Evolutionary conservation across 1,284 basidiomycete genomes (phyloP).

Genomic region (Ganoderma leucocontextum): DNA sequence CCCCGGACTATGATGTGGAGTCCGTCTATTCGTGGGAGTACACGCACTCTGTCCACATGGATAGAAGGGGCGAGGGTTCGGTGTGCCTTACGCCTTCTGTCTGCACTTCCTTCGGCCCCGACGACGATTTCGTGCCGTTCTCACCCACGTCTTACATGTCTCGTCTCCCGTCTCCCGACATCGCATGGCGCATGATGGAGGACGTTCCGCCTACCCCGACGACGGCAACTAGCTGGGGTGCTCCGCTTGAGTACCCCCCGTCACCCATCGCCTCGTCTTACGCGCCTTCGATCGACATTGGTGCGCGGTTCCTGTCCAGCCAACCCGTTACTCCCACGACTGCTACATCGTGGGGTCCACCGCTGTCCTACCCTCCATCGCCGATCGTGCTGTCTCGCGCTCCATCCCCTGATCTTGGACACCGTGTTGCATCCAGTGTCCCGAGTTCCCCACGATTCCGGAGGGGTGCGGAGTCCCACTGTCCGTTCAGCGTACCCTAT

Average conservation of each 20-base stretch:
- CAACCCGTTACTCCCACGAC: constrained; percentile 50
- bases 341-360: constrained; percentile 56
- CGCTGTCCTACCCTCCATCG: constrained; percentile 51
- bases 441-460: constrained; percentile 25
- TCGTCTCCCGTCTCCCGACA: constrained; percentile 49
- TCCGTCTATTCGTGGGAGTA: constrained; percentile 46
- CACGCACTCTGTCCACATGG: constrained; percentile 57
- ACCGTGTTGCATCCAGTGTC: constrained; percentile 28
- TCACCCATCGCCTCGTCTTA: constrained; percentile 45
- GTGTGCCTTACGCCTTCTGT: constrained; percentile 64
- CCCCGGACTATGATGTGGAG: constrained; percentile 52
- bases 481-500: background rate
- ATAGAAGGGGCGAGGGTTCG: constrained; percentile 61
- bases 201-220: constrained; percentile 55
- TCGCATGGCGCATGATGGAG: constrained; percentile 56
- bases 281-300: constrained; percentile 53
- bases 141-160: constrained; percentile 39
- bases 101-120: constrained; percentile 50
- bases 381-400: constrained; percentile 43
- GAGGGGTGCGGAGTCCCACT: too few species aligned
- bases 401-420: constrained; percentile 34
- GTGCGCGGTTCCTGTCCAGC: constrained; percentile 46
- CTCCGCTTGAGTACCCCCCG: constrained; percentile 50
- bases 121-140: constrained; percentile 41
- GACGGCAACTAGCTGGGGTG: constrained; percentile 56